Conservation (phyloP, 2,329 filamentous ascomycete genomes). For the Neurospora sp. region DNA sequence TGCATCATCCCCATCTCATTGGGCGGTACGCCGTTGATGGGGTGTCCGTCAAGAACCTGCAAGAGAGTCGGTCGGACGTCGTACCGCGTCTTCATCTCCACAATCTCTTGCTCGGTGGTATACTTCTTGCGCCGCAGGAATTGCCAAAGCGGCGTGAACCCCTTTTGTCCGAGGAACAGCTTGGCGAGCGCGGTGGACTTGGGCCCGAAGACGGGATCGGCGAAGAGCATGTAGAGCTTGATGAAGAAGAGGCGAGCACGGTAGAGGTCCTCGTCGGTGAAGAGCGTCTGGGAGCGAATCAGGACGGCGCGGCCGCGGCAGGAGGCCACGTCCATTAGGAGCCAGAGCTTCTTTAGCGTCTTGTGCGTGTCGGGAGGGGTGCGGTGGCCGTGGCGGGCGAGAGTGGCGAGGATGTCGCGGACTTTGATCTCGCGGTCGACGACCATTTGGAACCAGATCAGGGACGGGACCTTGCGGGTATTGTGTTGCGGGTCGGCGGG, state of each 20-base stretch:
- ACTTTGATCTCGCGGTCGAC: constrained; percentile 45
- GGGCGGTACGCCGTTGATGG: constrained; percentile 41
- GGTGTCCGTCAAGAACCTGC: constrained; percentile 15
- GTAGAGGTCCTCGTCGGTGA: constrained; percentile 51
- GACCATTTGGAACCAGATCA: constrained; percentile 61
- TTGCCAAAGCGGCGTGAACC: constrained; percentile 45
- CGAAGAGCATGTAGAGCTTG: constrained; percentile 63
- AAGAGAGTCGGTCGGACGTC: constrained; percentile 29
- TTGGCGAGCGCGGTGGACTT: constrained; percentile 40
- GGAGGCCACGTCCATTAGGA: constrained; percentile 56
- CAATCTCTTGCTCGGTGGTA: constrained; percentile 35
- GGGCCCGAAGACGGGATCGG: constrained; percentile 48
- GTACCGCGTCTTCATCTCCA: constrained; percentile 50
- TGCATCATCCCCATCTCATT: constrained; percentile 41
- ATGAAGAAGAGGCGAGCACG: constrained; percentile 54
- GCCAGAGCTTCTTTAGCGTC: constrained; percentile 59
- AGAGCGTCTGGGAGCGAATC: constrained; percentile 41
- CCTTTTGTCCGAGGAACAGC: constrained; percentile 50
- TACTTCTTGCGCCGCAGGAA: constrained; percentile 49
- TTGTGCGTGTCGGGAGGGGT: constrained; percentile 37
- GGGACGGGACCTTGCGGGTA: constrained; percentile 45
- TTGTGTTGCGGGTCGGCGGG: constrained; percentile 11
- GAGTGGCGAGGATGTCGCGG: constrained; percentile 50
- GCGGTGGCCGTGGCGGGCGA: constrained; percentile 48
- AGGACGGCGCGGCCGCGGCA: constrained; percentile 43